Evolutionary conservation across 2,329 filamentous ascomycete genomes (phyloP).

Genomic region (Blastomyces silverae): DNA sequence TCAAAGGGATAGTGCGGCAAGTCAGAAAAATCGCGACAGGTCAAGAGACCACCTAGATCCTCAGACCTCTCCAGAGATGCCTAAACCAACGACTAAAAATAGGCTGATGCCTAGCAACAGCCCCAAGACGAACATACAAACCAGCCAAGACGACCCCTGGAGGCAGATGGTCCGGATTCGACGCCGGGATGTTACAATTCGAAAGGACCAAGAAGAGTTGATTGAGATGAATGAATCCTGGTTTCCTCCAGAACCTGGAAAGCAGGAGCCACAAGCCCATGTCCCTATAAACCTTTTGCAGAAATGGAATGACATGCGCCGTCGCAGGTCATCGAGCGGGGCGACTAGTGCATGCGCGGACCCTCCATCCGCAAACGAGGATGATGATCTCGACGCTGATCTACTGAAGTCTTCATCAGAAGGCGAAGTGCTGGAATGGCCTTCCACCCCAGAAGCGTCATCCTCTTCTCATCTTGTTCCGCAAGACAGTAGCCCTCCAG

Average conservation of each 20-base stretch:
- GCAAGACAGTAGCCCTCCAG: conserved; percentile 28
- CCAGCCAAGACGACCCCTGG: conserved; percentile 24
- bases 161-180: conserved; percentile 32
- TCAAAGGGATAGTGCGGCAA: background rate
- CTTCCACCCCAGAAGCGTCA: background rate
- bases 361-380: background rate
- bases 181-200: conserved; percentile 41
- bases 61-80: background rate
- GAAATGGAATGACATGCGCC: conserved; percentile 33
- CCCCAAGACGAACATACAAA: background rate
- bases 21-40: background rate
- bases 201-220: conserved; percentile 46
- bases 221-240: conserved; percentile 42
- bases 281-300: conserved; percentile 33
- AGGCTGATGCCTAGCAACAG: background rate
- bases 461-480: conserved; percentile 23
- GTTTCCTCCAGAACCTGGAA: conserved; percentile 33
- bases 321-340: background rate
- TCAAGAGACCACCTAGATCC: no score
- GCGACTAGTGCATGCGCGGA: background rate
- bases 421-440: background rate
- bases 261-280: conserved; percentile 27
- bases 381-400: background rate
- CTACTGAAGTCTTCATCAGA: background rate
- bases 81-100: background rate